Evolutionary conservation across 2,329 filamentous ascomycete species (phyloP).

Genomic region (Hymenoscyphus albidus): DNA sequence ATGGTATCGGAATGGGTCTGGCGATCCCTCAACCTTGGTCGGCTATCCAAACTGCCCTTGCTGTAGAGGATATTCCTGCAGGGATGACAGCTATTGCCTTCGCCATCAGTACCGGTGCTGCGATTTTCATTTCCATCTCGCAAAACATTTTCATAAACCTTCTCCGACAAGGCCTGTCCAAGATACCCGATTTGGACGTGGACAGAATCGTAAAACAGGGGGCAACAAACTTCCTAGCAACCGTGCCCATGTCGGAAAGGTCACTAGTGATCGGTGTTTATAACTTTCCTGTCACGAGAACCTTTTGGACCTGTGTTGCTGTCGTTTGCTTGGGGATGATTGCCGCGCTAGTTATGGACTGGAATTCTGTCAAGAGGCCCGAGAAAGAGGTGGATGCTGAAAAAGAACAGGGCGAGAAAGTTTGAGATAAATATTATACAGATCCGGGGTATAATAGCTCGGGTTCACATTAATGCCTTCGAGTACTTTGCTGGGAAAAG

Average conservation of each 20-base stretch:
- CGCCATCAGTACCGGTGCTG: conserved; percentile 33
- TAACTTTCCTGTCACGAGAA: no score
- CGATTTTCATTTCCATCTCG: conserved; percentile 34
- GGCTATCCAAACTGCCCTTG: conserved; percentile 24
- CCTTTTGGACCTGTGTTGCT: no score
- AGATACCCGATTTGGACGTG: background rate
- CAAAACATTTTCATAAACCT: conserved; percentile 31
- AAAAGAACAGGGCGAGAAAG: no score
- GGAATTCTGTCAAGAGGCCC: no score
- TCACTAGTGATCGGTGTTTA: background rate
- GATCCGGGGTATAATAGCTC: no score
- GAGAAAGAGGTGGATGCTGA: no score
- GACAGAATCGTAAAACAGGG: background rate
- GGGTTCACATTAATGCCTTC: no score
- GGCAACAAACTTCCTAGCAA: background rate
- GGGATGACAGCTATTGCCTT: conserved; percentile 33
- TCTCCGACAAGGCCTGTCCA: background rate
- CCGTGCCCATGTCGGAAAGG: background rate
- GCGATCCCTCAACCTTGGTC: conserved; percentile 25
- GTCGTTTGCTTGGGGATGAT: no score
- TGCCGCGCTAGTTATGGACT: no score
- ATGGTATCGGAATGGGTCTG: conserved; percentile 42
- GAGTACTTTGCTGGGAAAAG: no score
- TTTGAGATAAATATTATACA: no score
- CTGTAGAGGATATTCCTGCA: conserved; percentile 22